Conservation (phyloP, 225 moss, liverwort and hornwort species). For the Sphagnum tenellum region DNA sequence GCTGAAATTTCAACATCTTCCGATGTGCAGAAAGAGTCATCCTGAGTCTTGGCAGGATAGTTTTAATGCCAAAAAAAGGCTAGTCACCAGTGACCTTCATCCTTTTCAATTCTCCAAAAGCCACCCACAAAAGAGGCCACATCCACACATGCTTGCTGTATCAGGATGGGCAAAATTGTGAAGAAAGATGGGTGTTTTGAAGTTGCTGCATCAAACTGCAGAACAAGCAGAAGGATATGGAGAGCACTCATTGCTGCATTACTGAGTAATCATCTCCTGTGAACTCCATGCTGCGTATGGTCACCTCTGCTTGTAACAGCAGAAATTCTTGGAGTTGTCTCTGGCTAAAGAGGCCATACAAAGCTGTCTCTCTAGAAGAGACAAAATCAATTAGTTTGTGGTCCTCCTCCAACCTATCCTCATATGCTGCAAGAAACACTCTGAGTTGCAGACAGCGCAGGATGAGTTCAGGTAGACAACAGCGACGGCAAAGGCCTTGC, state of each 20-base stretch:
- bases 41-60: too few relatives aligned
- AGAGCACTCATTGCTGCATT: background rate
- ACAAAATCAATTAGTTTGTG: constrained; percentile 63
- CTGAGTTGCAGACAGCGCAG: constrained; percentile 86
- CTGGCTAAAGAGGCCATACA: constrained; percentile 83
- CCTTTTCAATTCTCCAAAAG: too few relatives aligned
- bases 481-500: constrained; percentile 80
- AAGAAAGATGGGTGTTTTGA: too few relatives aligned
- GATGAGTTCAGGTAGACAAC: constrained; percentile 87
- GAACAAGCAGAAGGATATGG: too few relatives aligned
- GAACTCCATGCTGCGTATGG: constrained; percentile 56
- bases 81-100: too few relatives aligned
- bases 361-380: constrained; percentile 65
- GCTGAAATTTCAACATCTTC: too few relatives aligned
- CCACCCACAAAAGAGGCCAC: too few relatives aligned
- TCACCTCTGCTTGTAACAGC: constrained; percentile 51
- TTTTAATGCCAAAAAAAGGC: too few relatives aligned
- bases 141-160: too few relatives aligned
- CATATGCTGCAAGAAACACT: constrained; percentile 58
- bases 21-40: too few relatives aligned
- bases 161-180: too few relatives aligned
- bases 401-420: constrained; percentile 40
- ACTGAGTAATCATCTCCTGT: constrained; percentile 31
- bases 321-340: constrained; percentile 76
- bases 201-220: too few relatives aligned